Base-by-base conservation (phyloP, 352 stramenopile genomes). In the Globisporangium megalacanthum region DNA sequence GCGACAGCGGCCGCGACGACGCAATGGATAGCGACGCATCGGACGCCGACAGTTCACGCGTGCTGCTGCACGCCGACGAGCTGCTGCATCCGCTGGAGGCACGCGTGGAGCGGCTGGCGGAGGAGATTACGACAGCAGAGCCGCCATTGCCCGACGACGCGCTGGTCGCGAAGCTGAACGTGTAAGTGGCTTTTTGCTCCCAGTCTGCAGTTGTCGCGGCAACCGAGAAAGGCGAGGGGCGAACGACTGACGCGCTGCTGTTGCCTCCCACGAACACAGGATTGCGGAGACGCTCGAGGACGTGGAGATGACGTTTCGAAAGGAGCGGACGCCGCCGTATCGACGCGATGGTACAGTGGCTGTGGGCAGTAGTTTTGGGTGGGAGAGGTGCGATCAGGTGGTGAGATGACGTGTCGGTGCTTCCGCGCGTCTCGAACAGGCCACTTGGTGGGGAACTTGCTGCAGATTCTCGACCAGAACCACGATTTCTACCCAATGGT, bases 401-500 rank as follows among this genome's bases (percentile, higher is more conserved):
- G 14, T 25, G n/a, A 22, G 36, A 13, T 8, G 15, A 25, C 25
- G 22, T 33, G 29, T 25, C 25, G 33, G 29, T 48, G 5, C 22
- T 33, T 29, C 14, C 14, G 31, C 33, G 37, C n/a, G 19, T n/a
- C 39, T 55, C 9, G 15, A 45, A 22, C 29, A 89, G 81, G 81
- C 8, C 79, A 94, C 39, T 65, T 92, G 56, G 90, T 94, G 58
- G 84, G 84, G 15, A 82, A 82, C 57, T 47, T 94, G 25, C 63
- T 92, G 42, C 80, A 83, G 20, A 67, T 86, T n/a, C 64, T 94
- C n/a, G 84, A 90, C 36, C 73, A 92, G 47, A 82, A 86, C 41
- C 79, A 89, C 45, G 82, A 92, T 10, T 94, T 94, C 44, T 94
- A 94, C 57, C 59, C 77, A 1, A 83, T 87, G 76, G 82, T 92